Conservation (phyloP, 2,329 filamentous ascomycete species). For the Xylaria sp. region DNA sequence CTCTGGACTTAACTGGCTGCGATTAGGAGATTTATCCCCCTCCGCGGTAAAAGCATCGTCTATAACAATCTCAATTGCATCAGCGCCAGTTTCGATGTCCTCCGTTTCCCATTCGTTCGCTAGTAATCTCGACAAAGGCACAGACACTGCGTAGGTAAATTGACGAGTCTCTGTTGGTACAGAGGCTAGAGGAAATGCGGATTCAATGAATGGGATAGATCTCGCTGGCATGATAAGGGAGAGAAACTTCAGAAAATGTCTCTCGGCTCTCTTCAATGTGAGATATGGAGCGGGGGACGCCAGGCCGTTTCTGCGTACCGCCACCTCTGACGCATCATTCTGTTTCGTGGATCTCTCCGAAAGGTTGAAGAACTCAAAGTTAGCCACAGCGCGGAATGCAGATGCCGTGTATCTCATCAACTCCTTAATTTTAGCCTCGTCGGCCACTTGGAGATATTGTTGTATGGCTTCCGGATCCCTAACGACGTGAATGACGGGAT, state of each 20-base stretch:
- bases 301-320: slow-evolving; percentile 48
- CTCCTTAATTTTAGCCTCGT: slow-evolving; percentile 66
- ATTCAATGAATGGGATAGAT: slow-evolving; percentile 68
- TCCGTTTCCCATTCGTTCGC: slow-evolving; percentile 68
- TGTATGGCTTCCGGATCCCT: slow-evolving; percentile 74
- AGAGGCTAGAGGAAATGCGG: slow-evolving; percentile 72
- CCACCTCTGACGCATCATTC: slow-evolving; percentile 32
- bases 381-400: slow-evolving; percentile 74
- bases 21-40: background rate
- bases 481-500: slow-evolving; percentile 77
- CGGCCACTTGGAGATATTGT: slow-evolving; percentile 67
- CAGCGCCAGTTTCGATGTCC: slow-evolving; percentile 72
- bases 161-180: slow-evolving; percentile 68
- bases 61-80: slow-evolving; percentile 73
- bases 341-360: slow-evolving; percentile 62
- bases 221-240: slow-evolving; percentile 67
- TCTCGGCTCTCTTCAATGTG: slow-evolving; percentile 74
- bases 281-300: slow-evolving; percentile 68
- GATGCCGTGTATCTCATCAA: slow-evolving; percentile 67
- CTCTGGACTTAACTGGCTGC: slow-evolving; percentile 37
- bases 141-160: slow-evolving; percentile 75
- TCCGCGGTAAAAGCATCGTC: slow-evolving; percentile 41
- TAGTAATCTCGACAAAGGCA: slow-evolving; percentile 68
- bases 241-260: slow-evolving; percentile 76
- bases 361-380: slow-evolving; percentile 81